Evolutionary conservation across 2,329 filamentous ascomycete genomes (phyloP), one percentile per base, ranked within the genome.

Genomic region (Neofusicoccum sp.): DNA sequence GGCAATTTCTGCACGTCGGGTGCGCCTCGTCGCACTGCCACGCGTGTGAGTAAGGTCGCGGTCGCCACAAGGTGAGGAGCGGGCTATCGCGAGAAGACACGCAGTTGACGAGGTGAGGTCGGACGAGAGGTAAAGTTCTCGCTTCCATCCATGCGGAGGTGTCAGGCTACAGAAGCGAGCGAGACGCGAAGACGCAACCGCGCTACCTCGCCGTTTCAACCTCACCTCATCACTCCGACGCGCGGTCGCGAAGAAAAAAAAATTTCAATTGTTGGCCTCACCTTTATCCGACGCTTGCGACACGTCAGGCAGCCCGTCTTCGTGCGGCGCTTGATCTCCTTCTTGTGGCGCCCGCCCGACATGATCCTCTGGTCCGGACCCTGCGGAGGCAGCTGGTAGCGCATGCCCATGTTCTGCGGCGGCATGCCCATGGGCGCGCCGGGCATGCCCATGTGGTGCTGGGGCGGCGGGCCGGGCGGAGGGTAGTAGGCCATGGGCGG

Each of bases 21-120:
- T 96, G 92, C 63, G 86, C 87, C 82, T 99, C 95, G 84, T 98
- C 95, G 79, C 95, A 99, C 95, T 97, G 74, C 67, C 63, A 67
- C 7, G 41, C 12, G 28, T 49, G 45, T 60, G 47, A 60, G 57
- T 16, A 40, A 12, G 4, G 26, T 5, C 14, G n/a, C 14, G 51
- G 12, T 56, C 20, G 44, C 16, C 8, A 20, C 28, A 31, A 8
- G 45, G 36, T 24, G 45, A n/a, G 51, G n/a, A 30, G 26, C 26
- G 40, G 38, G 51, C 26, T 43, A 7, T 54, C 49, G 49, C 49
- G 49, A 54, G 41, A 30, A 51, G 16, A 26, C 34, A 33, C 47
- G 48, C 30, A 28, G 26, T 40, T 61, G 48, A 41, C 26, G 62
- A 66, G 59, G 62, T 66, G 70, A 71, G 66, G 70, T 73, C 64